A percentile compares a stretch with the other conserved stretches of the same genome.
Evolutionary conservation across 169 alveolate genomes (phyloP).

Genomic region (Pseudocohnilembus persalinus): DNA sequence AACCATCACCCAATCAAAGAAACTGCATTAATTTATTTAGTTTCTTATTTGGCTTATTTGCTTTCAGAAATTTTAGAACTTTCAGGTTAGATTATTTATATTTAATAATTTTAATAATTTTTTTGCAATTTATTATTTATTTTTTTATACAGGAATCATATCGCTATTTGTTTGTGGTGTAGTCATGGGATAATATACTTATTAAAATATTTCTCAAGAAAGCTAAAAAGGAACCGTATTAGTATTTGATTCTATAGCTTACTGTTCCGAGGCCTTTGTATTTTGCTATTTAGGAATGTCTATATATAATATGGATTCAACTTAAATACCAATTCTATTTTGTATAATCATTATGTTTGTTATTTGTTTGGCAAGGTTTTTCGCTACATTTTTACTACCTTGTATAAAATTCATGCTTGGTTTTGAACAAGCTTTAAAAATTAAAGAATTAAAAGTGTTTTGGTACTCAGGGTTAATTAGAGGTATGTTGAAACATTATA

Average conservation of each 20-base stretch:
- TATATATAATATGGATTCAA: slow-evolving; percentile 30
- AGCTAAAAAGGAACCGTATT: slow-evolving; percentile 56
- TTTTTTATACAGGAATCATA: slow-evolving; percentile 42
- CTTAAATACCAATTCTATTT: slow-evolving; percentile 35
- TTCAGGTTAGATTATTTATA: slow-evolving; percentile 6
- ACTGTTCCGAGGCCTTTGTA: slow-evolving; percentile 65
- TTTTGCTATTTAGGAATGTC: slow-evolving; percentile 62
- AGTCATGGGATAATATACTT: slow-evolving; percentile 61
- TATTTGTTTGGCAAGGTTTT: slow-evolving; percentile 47
- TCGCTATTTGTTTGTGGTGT: slow-evolving; percentile 62
- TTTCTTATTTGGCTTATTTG: slow-evolving; percentile 48
- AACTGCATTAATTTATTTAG: slow-evolving; percentile 32
- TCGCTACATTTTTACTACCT: slow-evolving; percentile 41
- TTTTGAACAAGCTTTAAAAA: slow-evolving; percentile 16
- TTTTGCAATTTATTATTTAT: too few species aligned
- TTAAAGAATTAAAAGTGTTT: slow-evolving; percentile 8
- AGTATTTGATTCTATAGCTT: slow-evolving; percentile 54
- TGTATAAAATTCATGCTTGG: slow-evolving; percentile 14
- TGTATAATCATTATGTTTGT: slow-evolving; percentile 30
- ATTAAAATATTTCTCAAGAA: slow-evolving; percentile 49
- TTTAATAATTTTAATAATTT: too few species aligned
- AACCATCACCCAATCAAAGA: slow-evolving; percentile 41
- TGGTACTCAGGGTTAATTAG: slow-evolving; percentile 41
- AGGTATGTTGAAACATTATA: slow-evolving; percentile 5
- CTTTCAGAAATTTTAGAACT: slow-evolving; percentile 37